phyloP scores from a whole-genome alignment of 1,284 basidiomycete genomes.

The Fomitiporia mediterranea region DNA sequence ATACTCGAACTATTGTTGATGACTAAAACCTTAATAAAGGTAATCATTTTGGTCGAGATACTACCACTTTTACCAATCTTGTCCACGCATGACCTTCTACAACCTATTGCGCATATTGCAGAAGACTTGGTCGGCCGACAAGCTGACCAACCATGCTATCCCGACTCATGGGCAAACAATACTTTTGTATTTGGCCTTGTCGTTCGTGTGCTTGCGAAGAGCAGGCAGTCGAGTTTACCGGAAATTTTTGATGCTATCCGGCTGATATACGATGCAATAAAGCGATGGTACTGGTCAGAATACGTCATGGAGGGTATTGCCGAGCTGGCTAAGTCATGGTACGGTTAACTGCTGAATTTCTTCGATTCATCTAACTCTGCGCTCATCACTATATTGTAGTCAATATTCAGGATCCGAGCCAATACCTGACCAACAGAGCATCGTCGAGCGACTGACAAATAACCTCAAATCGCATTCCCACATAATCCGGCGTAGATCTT shows the following conservation, averaged over 20 bases:
- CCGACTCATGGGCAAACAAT: conserved; percentile 35
- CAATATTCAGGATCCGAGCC: neutral
- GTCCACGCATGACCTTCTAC: conserved; percentile 36
- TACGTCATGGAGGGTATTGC: conserved; percentile 8
- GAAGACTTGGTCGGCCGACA: conserved; percentile 37
- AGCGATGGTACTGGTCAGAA: conserved; percentile 41
- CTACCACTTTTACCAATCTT: conserved; percentile 48
- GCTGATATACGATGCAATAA: conserved; percentile 44
- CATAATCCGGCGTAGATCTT: conserved; percentile 45
- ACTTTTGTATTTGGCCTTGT: conserved; percentile 48
- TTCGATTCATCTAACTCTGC: neutral
- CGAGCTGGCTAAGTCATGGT: conserved; percentile 9
- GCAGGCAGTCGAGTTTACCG: neutral
- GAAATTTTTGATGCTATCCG: conserved; percentile 35
- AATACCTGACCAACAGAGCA: neutral
- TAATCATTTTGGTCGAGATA: conserved; percentile 46
- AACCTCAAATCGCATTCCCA: conserved; percentile 51
- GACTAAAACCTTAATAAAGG: conserved; percentile 48
- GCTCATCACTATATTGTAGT: neutral
- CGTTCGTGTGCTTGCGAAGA: neutral
- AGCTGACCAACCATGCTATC: conserved; percentile 32
- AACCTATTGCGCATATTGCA: conserved; percentile 46
- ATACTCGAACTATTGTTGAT: neutral
- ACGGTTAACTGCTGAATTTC: neutral
- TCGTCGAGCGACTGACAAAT: conserved; percentile 32